Evolutionary conservation across 331 rosid species (phyloP), one percentile per base, ranked within the genome.

Genomic region (Quercus lobata): DNA sequence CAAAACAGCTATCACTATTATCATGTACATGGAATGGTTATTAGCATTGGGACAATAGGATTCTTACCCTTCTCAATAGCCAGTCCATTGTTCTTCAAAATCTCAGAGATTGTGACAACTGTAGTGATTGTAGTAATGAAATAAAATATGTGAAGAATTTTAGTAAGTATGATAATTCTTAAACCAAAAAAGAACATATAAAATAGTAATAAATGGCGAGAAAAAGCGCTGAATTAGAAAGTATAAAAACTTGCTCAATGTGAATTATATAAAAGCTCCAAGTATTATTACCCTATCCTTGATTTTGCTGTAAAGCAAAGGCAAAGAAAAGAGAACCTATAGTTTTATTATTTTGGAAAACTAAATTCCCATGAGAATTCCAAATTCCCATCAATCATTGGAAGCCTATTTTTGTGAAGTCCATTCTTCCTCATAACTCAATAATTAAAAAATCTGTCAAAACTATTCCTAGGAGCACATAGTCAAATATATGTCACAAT

Each of bases 61-160:
- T 57, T 62, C 87, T 84, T 83, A 95, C 97, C 93, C 87, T 90
- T 91, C 85, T 93, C 97, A 22, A 87, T 90, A 70, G 96, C 99
- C 84, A 95, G 84, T 72, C 99, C 99, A 68, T 89, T 95, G 89
- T 93, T 93, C 91, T 93, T 95, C 87, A 95, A 76, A 79, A 95
- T 95, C 89, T 95, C 92, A 1, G 99, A 87, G 86, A 95, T 88
- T 71, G 97, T 95, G 82, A 95, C 97, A 17, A 95, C 99, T 1
- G 93, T 95, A 37, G 97, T 92, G 73, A 91, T 95, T 58, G 99
- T 97, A 93, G 91, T 63, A 74, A 68, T 34, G 19, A 21, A 53
- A 57, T 52, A 81, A 21, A 61, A 57, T 52, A 83, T 19, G 80
- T 24, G 68, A 75, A 75, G 69, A 12, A 60, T 44, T 60, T 78